phyloP scores from a whole-genome alignment of 768 basidiomycete species.

The Amanita polypyramis region DNA sequence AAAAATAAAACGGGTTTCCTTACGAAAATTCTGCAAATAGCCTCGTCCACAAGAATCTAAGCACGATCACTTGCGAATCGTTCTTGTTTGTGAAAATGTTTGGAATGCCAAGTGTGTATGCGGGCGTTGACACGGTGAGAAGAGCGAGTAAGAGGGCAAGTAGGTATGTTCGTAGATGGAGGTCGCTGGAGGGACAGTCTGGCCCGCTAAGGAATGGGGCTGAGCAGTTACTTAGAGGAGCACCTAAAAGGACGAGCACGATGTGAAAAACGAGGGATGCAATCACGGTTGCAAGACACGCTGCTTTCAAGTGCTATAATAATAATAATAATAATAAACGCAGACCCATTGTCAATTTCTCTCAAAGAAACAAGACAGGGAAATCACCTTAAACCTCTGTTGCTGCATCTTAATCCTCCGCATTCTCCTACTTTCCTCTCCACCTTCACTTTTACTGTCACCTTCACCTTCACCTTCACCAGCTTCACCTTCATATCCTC shows the following conservation, averaged over 20 bases:
- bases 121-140: slow-evolving; percentile 55
- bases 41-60: slow-evolving; percentile 61
- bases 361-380: not conserved
- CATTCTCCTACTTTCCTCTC: slow-evolving; percentile 31
- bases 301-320: slow-evolving; percentile 39
- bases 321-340: too few species aligned
- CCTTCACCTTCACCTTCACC: slow-evolving; percentile 11
- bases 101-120: slow-evolving; percentile 60
- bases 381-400: slow-evolving; percentile 29
- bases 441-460: not conserved
- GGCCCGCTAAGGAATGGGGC: slow-evolving; percentile 3
- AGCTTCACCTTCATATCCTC: slow-evolving; percentile 10
- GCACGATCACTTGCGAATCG: slow-evolving; percentile 34
- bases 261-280: slow-evolving; percentile 36
- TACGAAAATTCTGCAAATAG: slow-evolving; percentile 79
- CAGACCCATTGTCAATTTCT: too few species aligned
- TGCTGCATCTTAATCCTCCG: slow-evolving; percentile 29
- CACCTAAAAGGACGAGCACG: slow-evolving; percentile 61
- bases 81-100: slow-evolving; percentile 25
- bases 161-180: slow-evolving; percentile 45
- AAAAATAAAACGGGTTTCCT: slow-evolving; percentile 31
- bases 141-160: slow-evolving; percentile 61
- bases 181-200: slow-evolving; percentile 11
- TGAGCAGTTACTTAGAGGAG: slow-evolving; percentile 51
- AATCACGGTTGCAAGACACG: slow-evolving; percentile 41